Evolutionary conservation across 768 basidiomycete species (phyloP), one percentile per base, ranked within the genome.

Genomic region (Pleurotus sapidus): DNA sequence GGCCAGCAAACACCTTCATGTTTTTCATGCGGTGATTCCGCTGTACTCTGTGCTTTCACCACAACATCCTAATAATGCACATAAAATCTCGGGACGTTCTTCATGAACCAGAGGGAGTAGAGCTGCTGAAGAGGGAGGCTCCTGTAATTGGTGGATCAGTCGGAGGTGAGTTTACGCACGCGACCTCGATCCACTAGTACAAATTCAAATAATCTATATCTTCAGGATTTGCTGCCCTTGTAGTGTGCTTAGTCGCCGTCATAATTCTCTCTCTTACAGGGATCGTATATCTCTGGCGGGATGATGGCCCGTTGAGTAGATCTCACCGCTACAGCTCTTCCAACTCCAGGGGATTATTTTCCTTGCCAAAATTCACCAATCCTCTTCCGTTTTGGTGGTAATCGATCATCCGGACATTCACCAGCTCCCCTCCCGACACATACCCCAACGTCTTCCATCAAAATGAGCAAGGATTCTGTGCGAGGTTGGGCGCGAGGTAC

Each of bases 91-190:
- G 42, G 42, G 42, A n/a, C n/a, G n/a, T 23, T 11, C 42, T 45
- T 15, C n/a, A 40, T 7, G 17, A 20, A 30, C 15, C 12, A 38
- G 42, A 11, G 18, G 15, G 37, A n/a, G 37, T 18, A 42, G 18
- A 23, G 15, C 24, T 54, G 51, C 8, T 40, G 8, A 39, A 25
- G 15, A n/a, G 51, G 23, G 34, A 42, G 39, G 51, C 38, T 54
- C 51, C 51, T 18, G 18, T 39, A 38, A 54, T 54, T 9, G 51
- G 51, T 15, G 51, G 51, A 20, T 54, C 51, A 18, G 51, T 54
- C 12, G 51, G 51, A 54, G 51, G 51, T 54, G 18, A n/a, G 51
- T 54, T 12, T 17, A 23, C 34, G 6, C 34, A 18, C 17, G 18
- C 49, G 15, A 7, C 49, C n/a, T 23, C 34, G 49, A 30, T 50